Conservation (phyloP, 192 early-diverging fungal species). For the Coemansia sp. region DNA sequence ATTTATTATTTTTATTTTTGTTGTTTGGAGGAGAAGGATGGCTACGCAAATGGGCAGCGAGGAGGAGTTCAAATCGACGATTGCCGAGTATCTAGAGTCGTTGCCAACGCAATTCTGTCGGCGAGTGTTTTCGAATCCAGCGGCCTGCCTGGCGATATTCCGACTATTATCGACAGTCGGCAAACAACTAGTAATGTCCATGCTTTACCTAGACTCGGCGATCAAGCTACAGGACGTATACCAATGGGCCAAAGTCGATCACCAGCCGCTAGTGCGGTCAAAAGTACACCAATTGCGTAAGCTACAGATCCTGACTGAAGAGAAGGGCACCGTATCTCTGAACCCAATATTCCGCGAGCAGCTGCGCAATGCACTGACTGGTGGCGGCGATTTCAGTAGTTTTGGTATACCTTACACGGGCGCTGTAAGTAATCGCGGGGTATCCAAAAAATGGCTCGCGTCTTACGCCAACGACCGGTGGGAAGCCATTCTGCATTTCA, state of each 20-base stretch:
- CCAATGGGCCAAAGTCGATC: conserved; percentile 59
- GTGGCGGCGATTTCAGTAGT: conserved; percentile 76
- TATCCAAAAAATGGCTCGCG: conserved; percentile 75
- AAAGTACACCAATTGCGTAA: conserved; percentile 70
- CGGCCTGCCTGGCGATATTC: conserved; percentile 91
- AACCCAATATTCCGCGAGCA: conserved; percentile 68
- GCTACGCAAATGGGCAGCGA: conserved; percentile 40
- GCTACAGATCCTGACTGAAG: conserved; percentile 69
- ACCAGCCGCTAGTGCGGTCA: conserved; percentile 60
- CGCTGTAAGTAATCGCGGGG: conserved; percentile 62
- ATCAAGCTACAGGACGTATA: conserved; percentile 64
- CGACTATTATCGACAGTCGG: conserved; percentile 83
- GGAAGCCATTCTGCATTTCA: conserved; percentile 91
- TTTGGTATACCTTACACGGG: conserved; percentile 78
- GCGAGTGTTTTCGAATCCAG: conserved; percentile 81
- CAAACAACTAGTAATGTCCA: conserved; percentile 86
- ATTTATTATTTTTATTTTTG: neutral
- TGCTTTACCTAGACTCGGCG: conserved; percentile 72
- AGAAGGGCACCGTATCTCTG: conserved; percentile 56
- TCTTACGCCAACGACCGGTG: conserved; percentile 79
- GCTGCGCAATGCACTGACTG: conserved; percentile 71
- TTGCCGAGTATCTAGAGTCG: conserved; percentile 77
- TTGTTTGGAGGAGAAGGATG: neutral
- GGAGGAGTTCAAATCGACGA: conserved; percentile 68
- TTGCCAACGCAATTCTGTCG: conserved; percentile 75